Evolutionary conservation across 2,329 filamentous ascomycete genomes (phyloP).

Genomic region (Mycosphaerella sp.): DNA sequence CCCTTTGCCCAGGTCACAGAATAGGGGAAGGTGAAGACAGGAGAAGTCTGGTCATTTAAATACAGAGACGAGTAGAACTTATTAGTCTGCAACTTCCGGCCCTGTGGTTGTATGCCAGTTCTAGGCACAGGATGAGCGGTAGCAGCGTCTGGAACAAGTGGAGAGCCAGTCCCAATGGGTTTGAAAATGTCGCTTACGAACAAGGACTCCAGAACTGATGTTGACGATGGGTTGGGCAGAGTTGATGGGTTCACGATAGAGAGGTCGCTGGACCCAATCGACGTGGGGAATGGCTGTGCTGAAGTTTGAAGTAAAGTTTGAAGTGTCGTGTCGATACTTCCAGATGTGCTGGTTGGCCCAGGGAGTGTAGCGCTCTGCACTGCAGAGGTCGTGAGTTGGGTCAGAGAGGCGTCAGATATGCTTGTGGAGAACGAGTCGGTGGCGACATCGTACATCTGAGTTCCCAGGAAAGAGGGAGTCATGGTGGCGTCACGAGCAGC

Average conservation of each 20-base stretch:
- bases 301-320: conserved; percentile 26
- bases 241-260: conserved; percentile 30
- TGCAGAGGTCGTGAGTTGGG: conserved; percentile 27
- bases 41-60: conserved; percentile 62
- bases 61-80: conserved; percentile 69
- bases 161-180: conserved; percentile 37
- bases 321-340: conserved; percentile 22
- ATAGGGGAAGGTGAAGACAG: conserved; percentile 65
- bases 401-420: conserved; percentile 26
- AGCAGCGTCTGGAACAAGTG: conserved; percentile 38
- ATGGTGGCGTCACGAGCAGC: conserved; percentile 14
- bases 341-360: conserved; percentile 19
- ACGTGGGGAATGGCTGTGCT: conserved; percentile 30
- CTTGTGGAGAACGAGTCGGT: conserved; percentile 17
- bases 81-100: conserved; percentile 59
- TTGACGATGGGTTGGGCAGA: conserved; percentile 25
- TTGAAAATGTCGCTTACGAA: conserved; percentile 36
- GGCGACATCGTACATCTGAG: background rate
- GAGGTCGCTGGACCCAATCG: conserved; percentile 24
- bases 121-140: conserved; percentile 39
- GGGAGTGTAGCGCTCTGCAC: conserved; percentile 27
- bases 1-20: conserved; percentile 42
- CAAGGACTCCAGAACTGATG: conserved; percentile 23
- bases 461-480: background rate
- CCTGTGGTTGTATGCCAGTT: conserved; percentile 36